Percentiles rank a stretch among this genome's conserved stretches.
Evolutionary conservation across 371 early-diverging fungal species (phyloP).

Genomic region (Saksenaea vasiformis): DNA sequence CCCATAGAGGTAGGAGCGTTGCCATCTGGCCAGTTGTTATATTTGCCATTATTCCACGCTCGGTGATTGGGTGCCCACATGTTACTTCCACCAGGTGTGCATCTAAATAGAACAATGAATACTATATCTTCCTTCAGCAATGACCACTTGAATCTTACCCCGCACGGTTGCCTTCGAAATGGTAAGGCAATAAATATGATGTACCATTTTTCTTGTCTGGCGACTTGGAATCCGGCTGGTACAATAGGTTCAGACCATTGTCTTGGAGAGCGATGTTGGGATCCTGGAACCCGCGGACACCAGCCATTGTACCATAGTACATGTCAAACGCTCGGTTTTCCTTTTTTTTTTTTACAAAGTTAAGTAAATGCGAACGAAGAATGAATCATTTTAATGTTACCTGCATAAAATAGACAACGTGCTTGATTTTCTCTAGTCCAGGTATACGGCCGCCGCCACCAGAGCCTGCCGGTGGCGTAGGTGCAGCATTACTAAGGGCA

Average conservation of each 20-base stretch:
- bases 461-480: neutral
- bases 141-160: conserved; percentile 13
- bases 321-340: conserved; percentile 16
- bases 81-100: conserved; percentile 3
- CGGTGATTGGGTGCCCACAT: conserved; percentile 19
- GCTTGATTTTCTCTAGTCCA: conserved; percentile 29
- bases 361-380: neutral
- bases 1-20: conserved; percentile 30
- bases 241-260: conserved; percentile 27
- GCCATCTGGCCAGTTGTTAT: conserved; percentile 32
- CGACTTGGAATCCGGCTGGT: conserved; percentile 23
- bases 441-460: neutral
- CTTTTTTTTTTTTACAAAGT: conserved; percentile 8
- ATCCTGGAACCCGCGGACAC: conserved; percentile 19
- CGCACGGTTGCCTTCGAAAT: conserved; percentile 24
- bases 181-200: conserved; percentile 27
- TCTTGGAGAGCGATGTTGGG: conserved; percentile 27
- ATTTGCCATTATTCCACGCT: conserved; percentile 24
- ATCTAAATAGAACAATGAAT: conserved; percentile 15
- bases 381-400: neutral
- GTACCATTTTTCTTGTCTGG: conserved; percentile 26
- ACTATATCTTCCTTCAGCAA: neutral
- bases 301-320: conserved; percentile 17
- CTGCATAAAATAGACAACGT: conserved; percentile 33
- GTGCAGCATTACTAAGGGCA: neutral